Conservation (phyloP, 768 basidiomycete species). For the Trametes meyenii region DNA sequence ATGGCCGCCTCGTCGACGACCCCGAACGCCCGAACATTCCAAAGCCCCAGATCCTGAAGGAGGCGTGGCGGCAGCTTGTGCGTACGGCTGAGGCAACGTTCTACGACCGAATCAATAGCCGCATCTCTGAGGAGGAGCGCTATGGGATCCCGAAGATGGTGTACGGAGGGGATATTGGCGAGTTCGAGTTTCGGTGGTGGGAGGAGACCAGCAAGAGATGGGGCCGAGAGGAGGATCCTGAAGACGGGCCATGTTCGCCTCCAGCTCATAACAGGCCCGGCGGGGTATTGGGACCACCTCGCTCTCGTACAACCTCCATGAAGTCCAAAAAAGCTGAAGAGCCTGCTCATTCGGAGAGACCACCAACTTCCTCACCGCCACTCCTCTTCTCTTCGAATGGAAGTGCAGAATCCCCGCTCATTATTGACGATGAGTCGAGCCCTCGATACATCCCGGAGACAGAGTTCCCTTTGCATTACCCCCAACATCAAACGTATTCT, state of each 20-base stretch:
- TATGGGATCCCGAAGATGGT: constrained; percentile 1
- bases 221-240: not conserved
- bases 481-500: constrained; percentile 14
- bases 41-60: constrained; percentile 14
- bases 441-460: not conserved
- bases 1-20: constrained; percentile 15
- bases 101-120: constrained; percentile 1
- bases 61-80: constrained; percentile 21
- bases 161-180: constrained; percentile 12
- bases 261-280: not conserved
- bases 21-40: not conserved
- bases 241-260: not conserved
- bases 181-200: constrained; percentile 6
- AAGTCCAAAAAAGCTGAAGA: too few relatives aligned
- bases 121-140: not conserved
- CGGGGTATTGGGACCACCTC: not conserved
- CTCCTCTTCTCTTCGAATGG: not conserved
- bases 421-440: not conserved
- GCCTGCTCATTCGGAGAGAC: too few relatives aligned
- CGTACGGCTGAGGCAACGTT: constrained; percentile 1
- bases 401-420: not conserved
- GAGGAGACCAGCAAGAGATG: not conserved
- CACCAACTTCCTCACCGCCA: too few relatives aligned
- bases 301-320: too few relatives aligned
- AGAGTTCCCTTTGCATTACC: not conserved